Base-by-base conservation (phyloP, 208 protist genomes). In the Leishmania tropica region DNA sequence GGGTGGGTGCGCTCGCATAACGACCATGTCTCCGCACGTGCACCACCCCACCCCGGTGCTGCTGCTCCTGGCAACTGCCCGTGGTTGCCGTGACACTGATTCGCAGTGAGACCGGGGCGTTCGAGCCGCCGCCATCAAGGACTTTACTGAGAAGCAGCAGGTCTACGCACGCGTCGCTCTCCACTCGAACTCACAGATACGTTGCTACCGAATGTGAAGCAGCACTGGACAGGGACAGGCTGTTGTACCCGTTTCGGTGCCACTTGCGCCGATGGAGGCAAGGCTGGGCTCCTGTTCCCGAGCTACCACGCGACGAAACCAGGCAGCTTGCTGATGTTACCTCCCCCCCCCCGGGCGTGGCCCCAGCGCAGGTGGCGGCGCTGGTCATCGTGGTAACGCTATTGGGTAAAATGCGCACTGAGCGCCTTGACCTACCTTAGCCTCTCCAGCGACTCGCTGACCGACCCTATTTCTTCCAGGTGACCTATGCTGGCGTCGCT, bases 381-480 rank as follows among this genome's bases (percentile, higher is more conserved):
- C 24, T 31, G 6, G 10, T 17, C 42, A 51, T 24, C 13, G 10
- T 13, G 17, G 17, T 58, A 21, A 37, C 17, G 7, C 35, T 7
- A 21, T 75, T 75, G 6, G 71, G 21, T 10, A 75, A 19, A 48
- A 75, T 35, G 71, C 71, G 56, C 19, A 21, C n/a, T 4, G 45
- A 45, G 47, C n/a, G 56, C 11, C 45, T 35, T 45, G 42, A 6
- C 42, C 42, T 37, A 35, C 45, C 47, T 58, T 21, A 37, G 45
- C 48, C 71, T 75, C 13, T 40, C 71, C 28, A 75, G 71, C 42
- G n/a, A 75, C 71, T 47, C 48, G 47, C 48, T 75, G 45, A 37
- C 47, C 17, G n/a, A 48, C 48, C 21, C 47, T 10, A 48, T 42
- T 21, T 21, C 47, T 17, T 35, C 47, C 48, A 42, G 48, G 3